Conservation (phyloP, 2,329 filamentous ascomycete species). For the Beauveria brongniartii region DNA sequence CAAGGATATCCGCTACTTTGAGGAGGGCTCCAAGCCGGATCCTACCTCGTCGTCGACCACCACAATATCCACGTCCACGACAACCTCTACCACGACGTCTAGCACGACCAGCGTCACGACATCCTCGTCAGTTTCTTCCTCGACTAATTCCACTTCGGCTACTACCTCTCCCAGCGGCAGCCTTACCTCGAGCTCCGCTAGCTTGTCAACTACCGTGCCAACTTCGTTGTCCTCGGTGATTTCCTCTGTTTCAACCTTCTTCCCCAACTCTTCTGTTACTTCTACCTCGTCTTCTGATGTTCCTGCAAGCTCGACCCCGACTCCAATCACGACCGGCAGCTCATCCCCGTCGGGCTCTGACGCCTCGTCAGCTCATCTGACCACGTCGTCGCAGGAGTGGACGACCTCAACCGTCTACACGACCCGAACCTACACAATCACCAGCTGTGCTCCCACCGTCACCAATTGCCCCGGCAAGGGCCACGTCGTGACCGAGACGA, state of each 20-base stretch:
- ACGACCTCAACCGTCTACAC: conserved; percentile 24
- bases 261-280: not conserved
- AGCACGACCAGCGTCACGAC: not conserved
- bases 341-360: not conserved
- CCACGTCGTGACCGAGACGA: conserved; percentile 7
- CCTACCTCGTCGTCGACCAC: conserved; percentile 18
- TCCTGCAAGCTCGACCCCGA: not conserved
- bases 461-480: conserved; percentile 21
- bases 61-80: conserved; percentile 12
- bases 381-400: not conserved
- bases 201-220: not conserved
- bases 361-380: not conserved
- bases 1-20: conserved; percentile 30
- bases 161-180: conserved; percentile 11
- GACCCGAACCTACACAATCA: conserved; percentile 23
- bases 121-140: not conserved
- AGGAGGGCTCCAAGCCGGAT: conserved; percentile 12
- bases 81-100: conserved; percentile 1
- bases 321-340: not conserved
- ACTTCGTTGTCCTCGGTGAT: not conserved
- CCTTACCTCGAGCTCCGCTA: not conserved
- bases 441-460: conserved; percentile 21
- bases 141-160: conserved; percentile 1
- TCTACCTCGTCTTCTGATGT: not conserved
- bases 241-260: not conserved